Evolutionary conservation across 225 moss, liverwort and hornwort species (phyloP).

Genomic region (Sphagnum contortum): DNA sequence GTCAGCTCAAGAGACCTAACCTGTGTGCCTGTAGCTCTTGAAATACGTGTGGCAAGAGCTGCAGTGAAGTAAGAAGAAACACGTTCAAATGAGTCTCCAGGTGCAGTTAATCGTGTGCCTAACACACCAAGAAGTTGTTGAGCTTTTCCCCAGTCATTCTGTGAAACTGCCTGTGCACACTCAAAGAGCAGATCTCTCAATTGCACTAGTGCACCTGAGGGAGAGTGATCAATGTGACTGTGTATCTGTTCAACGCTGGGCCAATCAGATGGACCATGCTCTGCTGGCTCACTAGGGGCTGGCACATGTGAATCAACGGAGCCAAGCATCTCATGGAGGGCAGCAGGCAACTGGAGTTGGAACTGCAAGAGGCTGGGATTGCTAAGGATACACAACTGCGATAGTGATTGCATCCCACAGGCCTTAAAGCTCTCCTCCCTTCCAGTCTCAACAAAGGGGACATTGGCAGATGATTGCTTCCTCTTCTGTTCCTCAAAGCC

Average conservation of each 20-base stretch:
- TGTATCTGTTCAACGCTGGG: slow-evolving; percentile 33
- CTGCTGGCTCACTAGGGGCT: slow-evolving; percentile 54
- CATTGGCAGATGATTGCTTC: slow-evolving; percentile 46
- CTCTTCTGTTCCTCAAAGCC: background rate
- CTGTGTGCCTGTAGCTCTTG: slow-evolving; percentile 29
- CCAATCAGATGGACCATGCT: slow-evolving; percentile 22
- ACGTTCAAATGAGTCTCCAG: slow-evolving; percentile 78
- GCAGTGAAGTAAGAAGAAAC: slow-evolving; percentile 66
- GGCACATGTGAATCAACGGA: slow-evolving; percentile 75
- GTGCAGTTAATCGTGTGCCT: slow-evolving; percentile 43
- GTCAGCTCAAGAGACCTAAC: too few relatives aligned
- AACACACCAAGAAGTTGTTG: slow-evolving; percentile 54
- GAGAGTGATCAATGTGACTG: slow-evolving; percentile 32
- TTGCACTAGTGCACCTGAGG: slow-evolving; percentile 42
- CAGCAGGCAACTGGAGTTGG: slow-evolving; percentile 22
- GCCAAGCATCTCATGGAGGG: slow-evolving; percentile 99
- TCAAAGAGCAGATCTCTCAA: slow-evolving; percentile 64
- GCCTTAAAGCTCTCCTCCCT: slow-evolving; percentile 29
- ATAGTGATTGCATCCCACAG: slow-evolving; percentile 44
- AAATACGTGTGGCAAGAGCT: slow-evolving; percentile 67
- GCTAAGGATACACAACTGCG: slow-evolving; percentile 17
- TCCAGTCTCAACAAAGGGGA: slow-evolving; percentile 37
- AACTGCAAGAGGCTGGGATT: slow-evolving; percentile 13
- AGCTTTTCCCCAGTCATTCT: slow-evolving; percentile 63
- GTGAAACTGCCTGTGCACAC: slow-evolving; percentile 69